Evolutionary conservation across 495 filamentous ascomycete species (phyloP).

Genomic region (Melanomma pulvis-pyrius): DNA sequence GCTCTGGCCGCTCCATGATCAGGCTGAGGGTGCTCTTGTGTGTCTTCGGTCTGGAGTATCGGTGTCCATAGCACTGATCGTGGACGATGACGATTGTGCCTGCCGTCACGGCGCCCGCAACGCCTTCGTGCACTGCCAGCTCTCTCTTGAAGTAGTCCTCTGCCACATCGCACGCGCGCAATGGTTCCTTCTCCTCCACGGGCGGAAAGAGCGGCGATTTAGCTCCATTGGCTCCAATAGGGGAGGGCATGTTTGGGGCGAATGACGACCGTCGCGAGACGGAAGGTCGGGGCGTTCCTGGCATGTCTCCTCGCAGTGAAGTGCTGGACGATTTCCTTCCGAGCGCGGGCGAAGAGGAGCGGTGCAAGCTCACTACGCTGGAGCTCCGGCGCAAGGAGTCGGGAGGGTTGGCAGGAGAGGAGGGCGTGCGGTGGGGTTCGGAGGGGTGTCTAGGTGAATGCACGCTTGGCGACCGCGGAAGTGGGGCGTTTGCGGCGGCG

Average conservation of each 20-base stretch:
- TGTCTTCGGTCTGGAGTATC: constrained; percentile 78
- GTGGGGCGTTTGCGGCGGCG: constrained; percentile 49
- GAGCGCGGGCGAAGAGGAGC: constrained; percentile 44
- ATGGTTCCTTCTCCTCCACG: constrained; percentile 47
- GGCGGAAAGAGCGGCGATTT: constrained; percentile 46
- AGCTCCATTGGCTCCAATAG: constrained; percentile 40
- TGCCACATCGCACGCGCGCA: constrained; percentile 71
- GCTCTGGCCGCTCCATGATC: constrained; percentile 91
- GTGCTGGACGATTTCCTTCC: constrained; percentile 57
- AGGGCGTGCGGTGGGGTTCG: constrained; percentile 21
- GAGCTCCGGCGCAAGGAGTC: constrained; percentile 51
- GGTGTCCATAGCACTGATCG: constrained; percentile 92
- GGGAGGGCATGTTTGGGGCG: constrained; percentile 49
- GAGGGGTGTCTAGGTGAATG: constrained; percentile 29
- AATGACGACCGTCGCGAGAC: constrained; percentile 56
- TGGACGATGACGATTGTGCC: constrained; percentile 83
- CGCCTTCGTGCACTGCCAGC: constrained; percentile 61
- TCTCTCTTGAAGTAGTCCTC: constrained; percentile 70
- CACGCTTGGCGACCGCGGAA: constrained; percentile 50
- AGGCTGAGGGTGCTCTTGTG: constrained; percentile 64
- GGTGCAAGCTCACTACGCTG: constrained; percentile 50
- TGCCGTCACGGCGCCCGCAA: constrained; percentile 52
- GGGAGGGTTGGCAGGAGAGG: constrained; percentile 43
- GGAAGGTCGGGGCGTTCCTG: constrained; percentile 43
- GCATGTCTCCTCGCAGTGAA: constrained; percentile 52